Evolutionary conservation across 2,329 filamentous ascomycete genomes (phyloP).

Genomic region (Colletotrichum siamense): DNA sequence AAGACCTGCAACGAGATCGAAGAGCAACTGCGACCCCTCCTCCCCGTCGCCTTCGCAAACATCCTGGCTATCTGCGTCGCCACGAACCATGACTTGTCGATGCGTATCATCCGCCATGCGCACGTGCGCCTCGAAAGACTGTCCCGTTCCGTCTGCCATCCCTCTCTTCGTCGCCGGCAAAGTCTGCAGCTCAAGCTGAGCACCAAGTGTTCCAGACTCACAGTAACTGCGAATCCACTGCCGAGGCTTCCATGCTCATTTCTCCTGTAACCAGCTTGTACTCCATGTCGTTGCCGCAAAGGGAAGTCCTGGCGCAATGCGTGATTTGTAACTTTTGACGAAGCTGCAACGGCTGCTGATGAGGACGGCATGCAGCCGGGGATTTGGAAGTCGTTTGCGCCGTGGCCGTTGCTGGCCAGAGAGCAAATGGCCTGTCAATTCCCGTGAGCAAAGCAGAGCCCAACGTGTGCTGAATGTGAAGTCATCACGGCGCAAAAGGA

Average conservation of each 20-base stretch:
- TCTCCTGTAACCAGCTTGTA: not conserved
- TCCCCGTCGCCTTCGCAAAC: too few relatives aligned
- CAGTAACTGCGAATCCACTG: not conserved
- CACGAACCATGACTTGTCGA: too few relatives aligned
- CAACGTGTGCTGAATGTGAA: accelerated
- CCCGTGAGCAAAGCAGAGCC: too few relatives aligned
- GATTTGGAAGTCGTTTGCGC: not conserved
- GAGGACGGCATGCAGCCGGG: not conserved
- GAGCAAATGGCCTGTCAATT: accelerated
- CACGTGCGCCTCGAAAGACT: too few relatives aligned
- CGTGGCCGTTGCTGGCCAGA: too few relatives aligned
- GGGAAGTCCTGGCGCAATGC: not conserved
- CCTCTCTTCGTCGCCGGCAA: not conserved
- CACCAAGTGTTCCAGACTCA: not conserved
- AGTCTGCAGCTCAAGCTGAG: not conserved
- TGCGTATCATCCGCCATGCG: too few relatives aligned
- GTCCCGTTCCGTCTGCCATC: too few relatives aligned
- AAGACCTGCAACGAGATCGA: too few relatives aligned
- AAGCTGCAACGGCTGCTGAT: not conserved
- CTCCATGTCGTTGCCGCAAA: not conserved
- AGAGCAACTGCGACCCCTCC: too few relatives aligned
- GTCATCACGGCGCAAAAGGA: too few relatives aligned
- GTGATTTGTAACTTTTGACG: accelerated
- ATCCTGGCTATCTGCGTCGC: too few relatives aligned
- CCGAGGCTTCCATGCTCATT: not conserved